Percentiles rank a stretch among this genome's conserved stretches.
phyloP scores from a whole-genome alignment of 2,329 filamentous ascomycete genomes.

The Aureobasidium sp. region DNA sequence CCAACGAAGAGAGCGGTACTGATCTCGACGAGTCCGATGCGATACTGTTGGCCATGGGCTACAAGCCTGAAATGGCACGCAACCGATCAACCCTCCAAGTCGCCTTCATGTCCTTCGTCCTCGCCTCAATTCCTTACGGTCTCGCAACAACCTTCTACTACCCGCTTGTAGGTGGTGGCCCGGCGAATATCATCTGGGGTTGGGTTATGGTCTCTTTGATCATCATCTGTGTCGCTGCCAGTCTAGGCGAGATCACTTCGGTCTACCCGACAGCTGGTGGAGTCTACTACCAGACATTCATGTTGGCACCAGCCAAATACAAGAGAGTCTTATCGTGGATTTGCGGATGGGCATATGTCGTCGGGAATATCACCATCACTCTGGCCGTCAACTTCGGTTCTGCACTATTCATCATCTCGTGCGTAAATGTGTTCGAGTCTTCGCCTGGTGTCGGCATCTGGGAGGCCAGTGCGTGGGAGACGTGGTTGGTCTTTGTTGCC shows the following conservation, averaged over 20 bases:
- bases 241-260: slow-evolving; percentile 65
- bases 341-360: slow-evolving; percentile 67
- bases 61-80: slow-evolving; percentile 56
- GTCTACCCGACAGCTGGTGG: slow-evolving; percentile 54
- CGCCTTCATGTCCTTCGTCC: slow-evolving; percentile 68
- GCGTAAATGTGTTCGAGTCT: slow-evolving; percentile 47
- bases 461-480: slow-evolving; percentile 36
- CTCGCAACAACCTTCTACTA: slow-evolving; percentile 62
- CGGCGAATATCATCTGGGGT: slow-evolving; percentile 64
- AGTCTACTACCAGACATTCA: slow-evolving; percentile 73
- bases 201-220: slow-evolving; percentile 62
- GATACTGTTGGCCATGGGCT: slow-evolving; percentile 55
- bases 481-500: slow-evolving; percentile 42
- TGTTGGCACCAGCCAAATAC: slow-evolving; percentile 55
- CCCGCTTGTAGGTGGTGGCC: slow-evolving; percentile 57
- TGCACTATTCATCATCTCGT: slow-evolving; percentile 46
- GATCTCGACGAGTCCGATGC: slow-evolving; percentile 47
- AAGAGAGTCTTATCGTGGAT: slow-evolving; percentile 61
- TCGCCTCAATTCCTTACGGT: slow-evolving; percentile 67
- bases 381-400: slow-evolving; percentile 73
- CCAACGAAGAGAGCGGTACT: slow-evolving; percentile 1
- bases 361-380: slow-evolving; percentile 75
- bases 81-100: slow-evolving; percentile 61
- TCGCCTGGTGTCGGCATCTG: slow-evolving; percentile 40
- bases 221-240: slow-evolving; percentile 62